A percentile compares a stretch with the other conserved stretches of the same genome.
These are phyloP conservation scores for Papiliotrema laurentii DNA, from an alignment of 1,284 basidiomycete genomes.

Conservation along the genomic window DNA sequence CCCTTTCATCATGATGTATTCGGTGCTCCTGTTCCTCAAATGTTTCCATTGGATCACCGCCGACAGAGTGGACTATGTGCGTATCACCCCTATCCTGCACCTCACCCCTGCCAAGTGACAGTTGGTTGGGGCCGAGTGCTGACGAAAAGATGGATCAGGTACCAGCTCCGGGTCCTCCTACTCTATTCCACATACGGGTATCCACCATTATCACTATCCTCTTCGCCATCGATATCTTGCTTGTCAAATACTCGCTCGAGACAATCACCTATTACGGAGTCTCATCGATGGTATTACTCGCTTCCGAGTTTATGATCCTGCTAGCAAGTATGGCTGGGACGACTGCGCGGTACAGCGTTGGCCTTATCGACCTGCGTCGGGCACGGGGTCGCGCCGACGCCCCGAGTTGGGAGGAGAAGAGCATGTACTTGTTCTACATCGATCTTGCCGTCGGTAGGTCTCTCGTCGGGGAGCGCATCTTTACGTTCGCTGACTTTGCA, in stretches of 20 bases:
- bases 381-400: constrained; percentile 81
- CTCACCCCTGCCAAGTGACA: too few relatives aligned
- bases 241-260: constrained; percentile 35
- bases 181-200: constrained; percentile 81
- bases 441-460: constrained; percentile 80
- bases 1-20: constrained; percentile 89
- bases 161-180: constrained; percentile 74
- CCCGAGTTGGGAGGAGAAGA: constrained; percentile 94
- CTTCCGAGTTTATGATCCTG: constrained; percentile 90
- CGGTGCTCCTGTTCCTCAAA: constrained; percentile 87
- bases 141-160: constrained; percentile 85
- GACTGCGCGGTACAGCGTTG: constrained; percentile 79
- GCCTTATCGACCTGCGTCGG: constrained; percentile 72
- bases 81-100: too few relatives aligned
- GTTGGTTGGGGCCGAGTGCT: constrained; percentile 1
- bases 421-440: constrained; percentile 93
- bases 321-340: constrained; percentile 70
- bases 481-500: constrained; percentile 36
- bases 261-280: constrained; percentile 55
- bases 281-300: constrained; percentile 82
- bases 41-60: constrained; percentile 96
- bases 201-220: constrained; percentile 48
- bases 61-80: constrained; percentile 91
- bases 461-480: too few relatives aligned
- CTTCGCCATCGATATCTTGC: constrained; percentile 30